These are phyloP conservation scores for Venturiaceae sp. DNA, from an alignment of 2,329 filamentous ascomycete genomes.

Conservation along the genomic window DNA sequence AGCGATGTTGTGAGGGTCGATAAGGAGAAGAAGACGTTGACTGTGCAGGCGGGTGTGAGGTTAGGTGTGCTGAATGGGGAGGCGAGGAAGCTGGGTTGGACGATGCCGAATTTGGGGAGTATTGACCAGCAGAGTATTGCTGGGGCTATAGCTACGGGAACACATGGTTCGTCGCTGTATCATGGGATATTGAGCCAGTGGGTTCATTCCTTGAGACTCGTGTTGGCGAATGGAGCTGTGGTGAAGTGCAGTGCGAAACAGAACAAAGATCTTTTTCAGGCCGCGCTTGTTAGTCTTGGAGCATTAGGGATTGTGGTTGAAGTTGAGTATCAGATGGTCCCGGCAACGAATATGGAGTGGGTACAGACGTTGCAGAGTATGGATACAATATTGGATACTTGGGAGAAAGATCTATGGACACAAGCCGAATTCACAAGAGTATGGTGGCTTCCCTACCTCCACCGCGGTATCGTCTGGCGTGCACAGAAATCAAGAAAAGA, in stretches of 20 bases:
- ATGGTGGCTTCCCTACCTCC: constrained; percentile 96
- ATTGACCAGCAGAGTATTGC: constrained; percentile 93
- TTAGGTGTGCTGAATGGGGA: constrained; percentile 63
- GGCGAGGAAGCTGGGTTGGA: constrained; percentile 66
- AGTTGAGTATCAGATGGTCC: constrained; percentile 72
- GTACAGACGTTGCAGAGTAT: constrained; percentile 68
- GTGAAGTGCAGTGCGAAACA: constrained; percentile 57
- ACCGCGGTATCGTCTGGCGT: constrained; percentile 79
- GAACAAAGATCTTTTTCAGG: constrained; percentile 75
- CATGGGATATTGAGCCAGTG: constrained; percentile 81
- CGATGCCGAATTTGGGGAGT: constrained; percentile 85
- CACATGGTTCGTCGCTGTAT: constrained; percentile 76
- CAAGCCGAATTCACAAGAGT: constrained; percentile 82
- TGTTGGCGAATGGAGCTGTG: constrained; percentile 69
- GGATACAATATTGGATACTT: constrained; percentile 56
- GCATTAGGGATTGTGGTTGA: constrained; percentile 87
- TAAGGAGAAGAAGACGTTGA: constrained; percentile 53
- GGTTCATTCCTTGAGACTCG: constrained; percentile 65
- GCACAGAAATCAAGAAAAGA: constrained; percentile 59
- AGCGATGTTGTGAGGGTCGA: constrained; percentile 64
- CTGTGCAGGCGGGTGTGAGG: constrained; percentile 82
- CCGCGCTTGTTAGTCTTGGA: constrained; percentile 77
- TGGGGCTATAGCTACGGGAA: constrained; percentile 85
- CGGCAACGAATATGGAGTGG: constrained; percentile 80
- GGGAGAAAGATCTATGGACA: constrained; percentile 70